Evolutionary conservation across 495 filamentous ascomycete genomes (phyloP).

Genomic region (Xylaria bambusicola): DNA sequence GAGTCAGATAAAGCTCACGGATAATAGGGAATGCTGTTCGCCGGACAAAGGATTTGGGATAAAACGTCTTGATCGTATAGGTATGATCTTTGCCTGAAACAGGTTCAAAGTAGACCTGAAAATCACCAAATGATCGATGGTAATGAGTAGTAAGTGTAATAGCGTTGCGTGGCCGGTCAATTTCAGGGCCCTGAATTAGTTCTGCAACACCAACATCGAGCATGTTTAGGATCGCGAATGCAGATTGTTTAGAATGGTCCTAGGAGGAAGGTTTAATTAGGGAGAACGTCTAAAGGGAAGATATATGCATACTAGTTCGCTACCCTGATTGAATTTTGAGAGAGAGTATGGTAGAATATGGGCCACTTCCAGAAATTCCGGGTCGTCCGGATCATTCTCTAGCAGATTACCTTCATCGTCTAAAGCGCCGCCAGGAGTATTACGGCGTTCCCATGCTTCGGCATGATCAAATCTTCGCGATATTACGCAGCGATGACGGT

Average conservation of each 20-base stretch:
- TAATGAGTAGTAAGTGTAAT: slow-evolving; percentile 15
- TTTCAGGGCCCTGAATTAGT: slow-evolving; percentile 20
- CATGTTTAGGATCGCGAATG: slow-evolving; percentile 24
- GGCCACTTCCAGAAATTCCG: slow-evolving; percentile 7
- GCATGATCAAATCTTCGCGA: slow-evolving; percentile 27
- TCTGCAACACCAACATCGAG: slow-evolving; percentile 21
- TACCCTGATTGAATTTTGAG: background rate
- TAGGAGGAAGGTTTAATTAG: background rate
- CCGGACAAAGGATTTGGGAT: background rate
- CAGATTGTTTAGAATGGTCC: slow-evolving; percentile 16
- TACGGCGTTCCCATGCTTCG: slow-evolving; percentile 17
- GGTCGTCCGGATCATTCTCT: background rate
- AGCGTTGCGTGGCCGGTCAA: slow-evolving; percentile 25
- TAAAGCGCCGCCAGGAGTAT: background rate
- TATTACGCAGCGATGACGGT: slow-evolving; percentile 30
- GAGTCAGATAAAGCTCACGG: background rate
- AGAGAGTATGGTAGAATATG: slow-evolving; percentile 12
- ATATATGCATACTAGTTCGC: slow-evolving; percentile 10
- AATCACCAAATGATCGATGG: slow-evolving; percentile 18
- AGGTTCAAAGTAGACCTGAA: background rate
- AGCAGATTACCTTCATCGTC: slow-evolving; percentile 3
- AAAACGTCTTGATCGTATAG: background rate
- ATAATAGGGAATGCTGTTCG: background rate
- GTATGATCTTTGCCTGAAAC: background rate
- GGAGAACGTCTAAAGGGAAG: background rate